Evolutionary conservation across 202 grass and related monocot genomes (phyloP), one percentile per base, ranked within the genome.

Genomic region (Musa balbisiana): DNA sequence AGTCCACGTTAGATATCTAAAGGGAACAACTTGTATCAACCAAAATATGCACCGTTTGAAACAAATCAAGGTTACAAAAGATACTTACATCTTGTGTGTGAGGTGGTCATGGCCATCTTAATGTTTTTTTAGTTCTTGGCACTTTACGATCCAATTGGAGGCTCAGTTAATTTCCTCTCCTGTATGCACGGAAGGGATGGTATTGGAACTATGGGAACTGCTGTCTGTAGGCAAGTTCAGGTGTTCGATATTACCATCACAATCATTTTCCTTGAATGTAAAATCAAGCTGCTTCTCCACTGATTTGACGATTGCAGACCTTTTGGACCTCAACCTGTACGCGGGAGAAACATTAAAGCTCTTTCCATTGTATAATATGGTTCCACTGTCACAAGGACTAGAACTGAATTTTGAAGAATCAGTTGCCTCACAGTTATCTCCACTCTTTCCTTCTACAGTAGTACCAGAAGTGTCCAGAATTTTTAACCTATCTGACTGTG

Each of bases 271-370:
- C 58, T 13, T 51, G 3, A n/a, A 63, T 73, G 78, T 53, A 80
- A 80, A 80, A 64, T 80, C 78, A 22, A 80, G 69, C 49, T 65
- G 55, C 55, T 73, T 80, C 69, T 73, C 78, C 49, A 80, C 15
- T 53, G 69, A 80, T 80, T 80, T 80, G 56, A 63, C 53, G 50
- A 64, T 73, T 64, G 78, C 27, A 53, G 78, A 29, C 64, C 78
- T 80, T 80, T 73, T 80, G 20, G 78, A 64, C 10, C 58, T 80
- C 69, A 80, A 62, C 23, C 49, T 58, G 58, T 80, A 80, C 3
- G 69, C 59, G 65, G 78, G 78, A 53, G 78, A 80, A 52, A 29
- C 15, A 64, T 64, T 73, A 22, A 72, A 72, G 69, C 49, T 73
- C 14, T 53, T 33, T 2, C 49, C 69, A 66, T 73, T 23, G 25